Base-by-base conservation (phyloP, 2,329 filamentous ascomycete species). In the Macrophomina tecta region DNA sequence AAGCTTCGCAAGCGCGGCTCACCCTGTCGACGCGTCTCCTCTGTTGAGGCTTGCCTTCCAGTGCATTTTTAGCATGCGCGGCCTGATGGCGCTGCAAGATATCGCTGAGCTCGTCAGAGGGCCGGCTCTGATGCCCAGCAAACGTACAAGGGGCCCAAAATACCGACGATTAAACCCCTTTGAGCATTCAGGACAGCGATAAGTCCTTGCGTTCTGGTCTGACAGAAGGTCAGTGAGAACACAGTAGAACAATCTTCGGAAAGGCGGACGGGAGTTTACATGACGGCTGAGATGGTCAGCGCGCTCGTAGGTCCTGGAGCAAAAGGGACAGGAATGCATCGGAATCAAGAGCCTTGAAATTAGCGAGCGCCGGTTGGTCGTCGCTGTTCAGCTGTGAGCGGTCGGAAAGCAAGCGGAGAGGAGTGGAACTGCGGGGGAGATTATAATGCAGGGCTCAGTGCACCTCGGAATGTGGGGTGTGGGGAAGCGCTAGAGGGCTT, bases 251-350 rank as follows among this genome's bases (percentile, higher is more conserved):
- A 5, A 3, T 14, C 4, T 14, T 3, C 12, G 8, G 34, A 36
- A 2, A 28, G 3, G 45, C 61, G 8, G 28, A 70, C 75, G 75
- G 42, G 74, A 75, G 48, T 76, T 73, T 8, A 76, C 64, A 66
- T 76, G 75, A 62, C 74, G 70, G 68, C 73, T 72, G 61, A 76
- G 58, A 67, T 76, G 73, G 69, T 76, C 73, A 49, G 68, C 60
- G 28, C 75, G 71, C 28, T 76, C 73, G 56, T 76, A 76, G 8
- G 71, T 67, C 28, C 71, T 70, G 42, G 69, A 61, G 53, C 74
- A 76, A 7, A 76, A 69, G 51, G 75, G 73, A 56, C 74, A 77
- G 7, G 49, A 64, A 53, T 64, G 34, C 61, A 64, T 64, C 9
- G 16, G 58, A 14, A 40, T 36, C 23, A 30, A 49, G n/a, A n/a